phyloP scores from a whole-genome alignment of 2,329 filamentous ascomycete genomes.

The Aspergillus quadrilineatus region DNA sequence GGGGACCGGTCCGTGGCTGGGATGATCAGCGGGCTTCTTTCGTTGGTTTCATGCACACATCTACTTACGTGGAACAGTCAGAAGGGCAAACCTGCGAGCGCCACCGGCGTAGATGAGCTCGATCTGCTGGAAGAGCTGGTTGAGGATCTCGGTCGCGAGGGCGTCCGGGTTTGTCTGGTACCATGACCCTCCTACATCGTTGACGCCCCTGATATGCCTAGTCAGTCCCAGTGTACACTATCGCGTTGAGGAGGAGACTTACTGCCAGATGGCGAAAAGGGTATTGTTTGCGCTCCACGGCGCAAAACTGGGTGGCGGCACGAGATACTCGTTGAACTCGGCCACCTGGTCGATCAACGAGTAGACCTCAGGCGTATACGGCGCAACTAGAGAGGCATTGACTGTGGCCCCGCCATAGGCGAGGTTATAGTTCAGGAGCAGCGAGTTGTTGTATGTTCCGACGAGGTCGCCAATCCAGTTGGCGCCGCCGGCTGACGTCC shows the following conservation, averaged over 20 bases:
- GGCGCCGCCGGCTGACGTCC: constrained; percentile 9
- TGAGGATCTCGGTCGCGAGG: constrained; percentile 2
- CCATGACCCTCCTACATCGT: constrained; percentile 13
- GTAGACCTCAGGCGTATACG: constrained; percentile 4
- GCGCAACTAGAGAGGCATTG: constrained; percentile 10
- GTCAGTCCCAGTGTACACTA: not conserved
- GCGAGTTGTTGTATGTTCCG: constrained; percentile 6
- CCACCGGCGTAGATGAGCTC: constrained; percentile 11
- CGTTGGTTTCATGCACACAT: not conserved
- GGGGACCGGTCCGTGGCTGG: constrained; percentile 12
- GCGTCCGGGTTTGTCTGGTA: constrained; percentile 5
- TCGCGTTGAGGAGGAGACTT: not conserved
- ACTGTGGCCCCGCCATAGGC: constrained; percentile 14
- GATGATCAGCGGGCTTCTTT: not conserved
- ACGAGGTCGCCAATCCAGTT: constrained; percentile 14
- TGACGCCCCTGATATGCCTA: constrained; percentile 6
- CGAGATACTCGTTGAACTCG: constrained; percentile 3
- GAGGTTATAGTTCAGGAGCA: constrained; percentile 13
- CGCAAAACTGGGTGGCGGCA: not conserved
- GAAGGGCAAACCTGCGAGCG: constrained; percentile 9
- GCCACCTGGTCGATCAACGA: constrained; percentile 15
- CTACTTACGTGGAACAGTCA: constrained; percentile 12
- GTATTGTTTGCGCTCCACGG: constrained; percentile 6
- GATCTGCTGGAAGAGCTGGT: constrained; percentile 11
- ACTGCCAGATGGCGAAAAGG: constrained; percentile 14